phyloP scores from a whole-genome alignment of 176 grass and related monocot species.

The Avena atlantica region DNA sequence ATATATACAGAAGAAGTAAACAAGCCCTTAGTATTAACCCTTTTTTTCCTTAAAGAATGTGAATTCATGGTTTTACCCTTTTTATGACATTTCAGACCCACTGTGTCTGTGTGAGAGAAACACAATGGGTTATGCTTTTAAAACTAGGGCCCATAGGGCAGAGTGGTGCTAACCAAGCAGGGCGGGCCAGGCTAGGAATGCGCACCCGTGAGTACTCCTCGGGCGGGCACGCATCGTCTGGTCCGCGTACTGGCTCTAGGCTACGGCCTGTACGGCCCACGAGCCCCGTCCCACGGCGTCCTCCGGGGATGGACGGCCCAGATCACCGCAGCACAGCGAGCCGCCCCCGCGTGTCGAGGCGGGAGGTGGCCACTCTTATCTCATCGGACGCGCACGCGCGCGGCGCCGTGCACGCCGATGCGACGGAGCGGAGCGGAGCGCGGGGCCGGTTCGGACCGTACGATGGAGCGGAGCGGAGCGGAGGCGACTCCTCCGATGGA shows the following conservation, averaged over 20 bases:
- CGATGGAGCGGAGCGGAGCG: not conserved
- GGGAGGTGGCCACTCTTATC: no score
- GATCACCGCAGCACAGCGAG: not conserved
- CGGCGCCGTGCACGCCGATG: not conserved
- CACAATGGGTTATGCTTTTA: no score
- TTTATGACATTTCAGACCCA: no score
- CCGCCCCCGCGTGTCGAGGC: no score
- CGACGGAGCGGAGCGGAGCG: no score
- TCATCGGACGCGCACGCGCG: not conserved
- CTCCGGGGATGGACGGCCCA: not conserved
- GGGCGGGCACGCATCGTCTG: not conserved
- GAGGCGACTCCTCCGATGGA: conserved; percentile 7
- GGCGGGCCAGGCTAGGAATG: not conserved
- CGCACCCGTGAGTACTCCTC: conserved; percentile 38
- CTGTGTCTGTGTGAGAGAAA: no score
- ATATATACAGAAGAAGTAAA: no score
- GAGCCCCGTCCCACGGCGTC: no score
- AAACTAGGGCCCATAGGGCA: conserved; percentile 27
- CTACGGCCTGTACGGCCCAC: conserved; percentile 53
- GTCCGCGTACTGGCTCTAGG: not conserved
- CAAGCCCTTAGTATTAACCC: no score
- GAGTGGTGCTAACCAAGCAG: not conserved
- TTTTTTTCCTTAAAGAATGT: no score
- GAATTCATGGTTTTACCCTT: no score
- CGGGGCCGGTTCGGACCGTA: no score